These are phyloP conservation scores for Candida boleticola DNA, from an alignment of 805 yeast species.

Conservation along the genomic window DNA sequence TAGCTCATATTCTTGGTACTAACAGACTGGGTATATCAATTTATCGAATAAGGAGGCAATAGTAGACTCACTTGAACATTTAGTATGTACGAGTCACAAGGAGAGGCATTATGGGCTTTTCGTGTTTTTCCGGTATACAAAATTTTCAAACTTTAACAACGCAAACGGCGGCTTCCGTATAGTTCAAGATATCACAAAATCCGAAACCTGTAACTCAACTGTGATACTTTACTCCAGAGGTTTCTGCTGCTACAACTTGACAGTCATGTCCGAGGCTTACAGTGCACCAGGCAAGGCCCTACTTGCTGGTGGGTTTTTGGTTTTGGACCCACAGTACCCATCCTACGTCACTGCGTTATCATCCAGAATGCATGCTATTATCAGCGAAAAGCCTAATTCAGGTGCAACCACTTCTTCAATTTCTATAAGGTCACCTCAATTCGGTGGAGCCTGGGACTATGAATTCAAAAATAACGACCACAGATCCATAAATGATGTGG, in stretches of 20 bases:
- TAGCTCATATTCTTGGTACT: constrained; percentile 9
- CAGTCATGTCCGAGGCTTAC: constrained; percentile 45
- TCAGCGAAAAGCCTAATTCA: constrained; percentile 17
- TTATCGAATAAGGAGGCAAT: no score
- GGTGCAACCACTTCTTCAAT: constrained; percentile 24
- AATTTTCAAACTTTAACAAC: no score
- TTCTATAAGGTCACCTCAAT: constrained; percentile 72
- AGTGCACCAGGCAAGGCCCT: constrained; percentile 97
- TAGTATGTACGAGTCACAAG: no score
- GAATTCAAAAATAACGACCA: constrained; percentile 16
- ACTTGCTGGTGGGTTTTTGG: constrained; percentile 92
- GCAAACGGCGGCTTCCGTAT: no score
- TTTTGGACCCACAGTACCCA: constrained; percentile 69
- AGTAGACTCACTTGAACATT: no score
- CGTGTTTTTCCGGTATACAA: no score
- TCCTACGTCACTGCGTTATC: constrained; percentile 87
- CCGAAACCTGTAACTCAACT: no score
- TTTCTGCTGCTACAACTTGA: no score
- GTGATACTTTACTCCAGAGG: no score
- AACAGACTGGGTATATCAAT: no score
- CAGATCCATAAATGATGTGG: constrained; percentile 23
- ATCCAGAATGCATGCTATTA: constrained; percentile 82
- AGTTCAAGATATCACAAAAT: no score
- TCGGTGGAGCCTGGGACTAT: constrained; percentile 71
- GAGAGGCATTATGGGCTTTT: no score